Evolutionary conservation across 106 monocot genomes (phyloP), one percentile per base, ranked within the genome.

Genomic region (Alisma plantagoaquatica): DNA sequence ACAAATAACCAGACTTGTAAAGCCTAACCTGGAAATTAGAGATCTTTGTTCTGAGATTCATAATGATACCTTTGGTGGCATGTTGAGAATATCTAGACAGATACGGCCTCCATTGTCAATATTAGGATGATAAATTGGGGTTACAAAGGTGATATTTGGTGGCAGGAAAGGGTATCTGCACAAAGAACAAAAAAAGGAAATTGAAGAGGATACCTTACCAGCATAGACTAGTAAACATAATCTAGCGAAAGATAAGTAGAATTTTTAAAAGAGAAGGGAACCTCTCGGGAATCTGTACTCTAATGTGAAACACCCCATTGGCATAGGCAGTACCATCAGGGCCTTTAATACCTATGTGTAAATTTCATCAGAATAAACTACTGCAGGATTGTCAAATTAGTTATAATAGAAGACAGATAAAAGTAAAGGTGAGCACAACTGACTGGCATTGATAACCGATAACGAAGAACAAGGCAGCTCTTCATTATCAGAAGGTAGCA

Each of bases 111-210:
- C 88, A 69, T 83, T 78, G 29, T 94, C 94, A 47, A 94, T 94
- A 63, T 94, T 94, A 6, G 94, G 94, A 78, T 94, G 94, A 52
- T 94, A 94, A 50, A 88, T 88, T 16, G 87, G 94, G 26, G 94
- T 94, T 10, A 69, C 46, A 72, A 94, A 94, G 23, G 83, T 84
- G 32, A 94, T 81, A 49, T 67, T 94, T 3, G 88, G 94, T 20
- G 94, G 88, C 20, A 87, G 87, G 54, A 94, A 94, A 68, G 90
- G 90, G 66, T 90, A 90, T 58, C 90, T 90, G 65, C 43, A 23
- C 19, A 10, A 56, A 23, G 4, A 26, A 21, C 35, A 38, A 14
- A 38, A 38, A 38, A n/a, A n/a, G n/a, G n/a, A n/a, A n/a, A n/a
- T n/a, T n/a, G n/a, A n/a, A n/a, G n/a, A 26, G 57, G 57, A 58